phyloP scores from a whole-genome alignment of 768 basidiomycete species.

The Phaffia australis region DNA sequence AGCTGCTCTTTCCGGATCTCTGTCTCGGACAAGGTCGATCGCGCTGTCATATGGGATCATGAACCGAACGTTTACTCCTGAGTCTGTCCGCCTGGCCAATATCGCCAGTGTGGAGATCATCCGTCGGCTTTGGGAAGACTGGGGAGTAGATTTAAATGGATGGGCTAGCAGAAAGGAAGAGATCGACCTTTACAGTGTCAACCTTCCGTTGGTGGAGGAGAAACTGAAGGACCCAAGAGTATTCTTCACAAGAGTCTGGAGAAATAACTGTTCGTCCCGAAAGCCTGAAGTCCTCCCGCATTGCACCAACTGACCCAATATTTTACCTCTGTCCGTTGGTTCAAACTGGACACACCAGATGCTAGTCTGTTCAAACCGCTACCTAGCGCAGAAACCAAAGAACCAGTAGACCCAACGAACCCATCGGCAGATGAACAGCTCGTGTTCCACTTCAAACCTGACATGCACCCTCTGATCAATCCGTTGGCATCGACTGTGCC shows the following conservation, averaged over 20 bases:
- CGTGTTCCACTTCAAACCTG: constrained; percentile 16
- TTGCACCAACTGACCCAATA: background rate
- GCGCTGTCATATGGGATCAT: constrained; percentile 45
- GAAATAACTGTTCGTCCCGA: constrained; percentile 10
- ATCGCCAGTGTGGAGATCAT: constrained; percentile 57
- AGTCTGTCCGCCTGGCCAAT: constrained; percentile 61
- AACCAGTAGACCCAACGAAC: background rate
- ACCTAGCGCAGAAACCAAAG: background rate
- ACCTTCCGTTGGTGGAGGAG: constrained; percentile 67
- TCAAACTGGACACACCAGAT: background rate
- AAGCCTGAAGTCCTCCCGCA: no score
- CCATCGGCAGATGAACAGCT: background rate
- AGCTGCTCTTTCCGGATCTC: constrained; percentile 63
- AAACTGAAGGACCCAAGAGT: constrained; percentile 41
- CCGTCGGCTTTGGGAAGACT: constrained; percentile 64
- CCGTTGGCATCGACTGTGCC: constrained; percentile 9
- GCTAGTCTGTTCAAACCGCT: constrained; percentile 16
- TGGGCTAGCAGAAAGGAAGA: constrained; percentile 29
- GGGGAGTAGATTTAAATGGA: constrained; percentile 53
- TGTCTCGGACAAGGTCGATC: constrained; percentile 38
- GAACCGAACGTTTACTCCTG: constrained; percentile 52
- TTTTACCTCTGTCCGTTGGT: background rate
- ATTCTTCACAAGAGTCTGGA: constrained; percentile 19
- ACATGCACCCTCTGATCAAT: constrained; percentile 19
- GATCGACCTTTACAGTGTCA: constrained; percentile 38